These are phyloP conservation scores for Pichia sp. DNA, from an alignment of 1,139 yeast genomes.

Conservation along the genomic window DNA sequence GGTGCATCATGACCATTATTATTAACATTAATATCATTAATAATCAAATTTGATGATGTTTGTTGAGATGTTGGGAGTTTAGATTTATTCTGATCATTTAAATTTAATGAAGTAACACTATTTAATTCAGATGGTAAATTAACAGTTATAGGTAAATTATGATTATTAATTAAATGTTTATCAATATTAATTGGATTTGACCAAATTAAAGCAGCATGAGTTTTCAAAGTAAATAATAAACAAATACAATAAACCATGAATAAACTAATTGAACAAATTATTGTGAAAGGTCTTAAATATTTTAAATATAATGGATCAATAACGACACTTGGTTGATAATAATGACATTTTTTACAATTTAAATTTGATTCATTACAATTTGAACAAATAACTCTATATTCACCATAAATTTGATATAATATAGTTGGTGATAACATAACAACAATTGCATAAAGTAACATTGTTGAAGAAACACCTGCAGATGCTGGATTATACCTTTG, in stretches of 20 bases:
- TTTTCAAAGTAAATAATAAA: constrained; percentile 82
- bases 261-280: constrained; percentile 71
- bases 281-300: constrained; percentile 73
- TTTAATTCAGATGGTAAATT: constrained; percentile 15
- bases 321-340: constrained; percentile 65
- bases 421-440: constrained; percentile 93
- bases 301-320: constrained; percentile 54
- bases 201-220: constrained; percentile 97
- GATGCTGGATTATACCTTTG: constrained; percentile 93
- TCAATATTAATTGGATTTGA: constrained; percentile 44
- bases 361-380: constrained; percentile 16
- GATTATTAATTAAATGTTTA: too few species aligned
- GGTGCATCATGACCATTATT: constrained; percentile 98
- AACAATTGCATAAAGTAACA: constrained; percentile 84
- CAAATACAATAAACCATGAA: constrained; percentile 89
- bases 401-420: constrained; percentile 84
- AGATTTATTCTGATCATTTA: constrained; percentile 19
- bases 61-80: constrained; percentile 9
- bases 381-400: constrained; percentile 69
- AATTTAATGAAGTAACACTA: constrained; percentile 23
- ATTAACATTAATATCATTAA: too few species aligned
- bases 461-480: constrained; percentile 95
- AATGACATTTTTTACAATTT: constrained; percentile 66
- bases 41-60: too few species aligned
- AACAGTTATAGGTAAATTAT: constrained; percentile 6